Percentiles rank a stretch among this genome's conserved stretches.
Evolutionary conservation across 768 basidiomycete genomes (phyloP).

Genomic region (Suillus paluster): DNA sequence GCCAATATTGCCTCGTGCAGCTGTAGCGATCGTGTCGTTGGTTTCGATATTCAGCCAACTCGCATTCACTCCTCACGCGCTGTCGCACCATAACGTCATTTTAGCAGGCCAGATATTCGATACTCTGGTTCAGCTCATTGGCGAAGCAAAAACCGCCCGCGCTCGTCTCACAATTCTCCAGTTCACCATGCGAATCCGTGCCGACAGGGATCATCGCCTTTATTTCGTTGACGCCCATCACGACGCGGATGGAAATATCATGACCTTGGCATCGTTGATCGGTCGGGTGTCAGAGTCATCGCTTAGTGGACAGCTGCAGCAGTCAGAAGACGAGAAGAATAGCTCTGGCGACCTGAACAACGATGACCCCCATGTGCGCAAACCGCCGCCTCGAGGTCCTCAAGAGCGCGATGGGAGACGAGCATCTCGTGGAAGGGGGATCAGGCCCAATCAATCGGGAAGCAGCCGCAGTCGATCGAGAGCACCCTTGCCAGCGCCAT

Average conservation of each 20-base stretch:
- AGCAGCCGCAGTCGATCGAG: slow-evolving; percentile 69
- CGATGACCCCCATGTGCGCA: slow-evolving; percentile 40
- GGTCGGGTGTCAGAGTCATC: slow-evolving; percentile 45
- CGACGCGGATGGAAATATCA: slow-evolving; percentile 61
- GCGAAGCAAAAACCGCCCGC: slow-evolving; percentile 52
- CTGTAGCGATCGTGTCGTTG: slow-evolving; percentile 66
- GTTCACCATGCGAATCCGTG: slow-evolving; percentile 87
- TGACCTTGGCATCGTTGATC: slow-evolving; percentile 66
- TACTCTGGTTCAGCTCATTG: slow-evolving; percentile 52
- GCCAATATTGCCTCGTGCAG: slow-evolving; percentile 46
- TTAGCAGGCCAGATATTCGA: slow-evolving; percentile 60
- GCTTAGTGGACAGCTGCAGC: slow-evolving; percentile 3
- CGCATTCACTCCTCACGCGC: slow-evolving; percentile 66
- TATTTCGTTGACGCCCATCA: slow-evolving; percentile 62
- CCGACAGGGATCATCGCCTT: slow-evolving; percentile 86
- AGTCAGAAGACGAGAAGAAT: slow-evolving; percentile 29
- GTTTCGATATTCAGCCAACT: slow-evolving; percentile 72
- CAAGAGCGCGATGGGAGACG: slow-evolving; percentile 57
- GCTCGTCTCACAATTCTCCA: slow-evolving; percentile 78
- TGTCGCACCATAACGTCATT: slow-evolving; percentile 48
- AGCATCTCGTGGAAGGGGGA: slow-evolving; percentile 55
- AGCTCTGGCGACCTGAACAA: slow-evolving; percentile 24
- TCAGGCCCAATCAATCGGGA: slow-evolving; percentile 47
- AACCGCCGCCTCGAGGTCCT: slow-evolving; percentile 50
- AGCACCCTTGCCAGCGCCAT: slow-evolving; percentile 40